Conservation (phyloP, 352 stramenopile species). For the Thalassiosira hispida region DNA sequence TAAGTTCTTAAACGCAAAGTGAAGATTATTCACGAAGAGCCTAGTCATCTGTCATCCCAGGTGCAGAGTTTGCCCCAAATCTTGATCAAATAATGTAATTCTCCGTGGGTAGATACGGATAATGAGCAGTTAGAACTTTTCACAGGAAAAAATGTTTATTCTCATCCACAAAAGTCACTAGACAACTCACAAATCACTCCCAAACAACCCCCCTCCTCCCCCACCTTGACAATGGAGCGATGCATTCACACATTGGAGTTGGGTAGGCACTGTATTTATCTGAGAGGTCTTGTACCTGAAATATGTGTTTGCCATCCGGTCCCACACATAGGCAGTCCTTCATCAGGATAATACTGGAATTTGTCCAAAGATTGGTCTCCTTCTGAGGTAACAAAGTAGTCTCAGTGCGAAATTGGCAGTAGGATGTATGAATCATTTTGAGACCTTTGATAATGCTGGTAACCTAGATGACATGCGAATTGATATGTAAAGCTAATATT, state of each 20-base stretch:
- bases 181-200: slow-evolving; percentile 25
- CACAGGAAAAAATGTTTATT: too few species aligned
- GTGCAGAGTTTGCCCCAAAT: too few species aligned
- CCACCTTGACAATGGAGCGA: slow-evolving; percentile 3
- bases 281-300: slow-evolving; percentile 5
- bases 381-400: slow-evolving; percentile 2
- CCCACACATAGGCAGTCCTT: not conserved
- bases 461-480: slow-evolving; percentile 14
- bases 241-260: slow-evolving; percentile 7
- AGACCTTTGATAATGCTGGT: slow-evolving; percentile 17
- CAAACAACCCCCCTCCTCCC: too few species aligned
- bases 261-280: slow-evolving; percentile 22
- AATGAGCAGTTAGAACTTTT: not conserved
- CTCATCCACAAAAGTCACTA: too few species aligned
- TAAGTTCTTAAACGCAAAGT: too few species aligned
- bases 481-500: too few species aligned
- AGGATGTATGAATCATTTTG: slow-evolving; percentile 5
- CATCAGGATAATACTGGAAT: slow-evolving; percentile 1
- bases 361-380: slow-evolving; percentile 21
- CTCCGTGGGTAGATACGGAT: not conserved
- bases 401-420: slow-evolving; percentile 8
- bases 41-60: too few species aligned
- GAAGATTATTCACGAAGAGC: too few species aligned
- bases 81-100: not conserved
- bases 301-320: not conserved